These are phyloP conservation scores for Allium sativum DNA, from an alignment of 106 monocot species.

Conservation along the genomic window DNA sequence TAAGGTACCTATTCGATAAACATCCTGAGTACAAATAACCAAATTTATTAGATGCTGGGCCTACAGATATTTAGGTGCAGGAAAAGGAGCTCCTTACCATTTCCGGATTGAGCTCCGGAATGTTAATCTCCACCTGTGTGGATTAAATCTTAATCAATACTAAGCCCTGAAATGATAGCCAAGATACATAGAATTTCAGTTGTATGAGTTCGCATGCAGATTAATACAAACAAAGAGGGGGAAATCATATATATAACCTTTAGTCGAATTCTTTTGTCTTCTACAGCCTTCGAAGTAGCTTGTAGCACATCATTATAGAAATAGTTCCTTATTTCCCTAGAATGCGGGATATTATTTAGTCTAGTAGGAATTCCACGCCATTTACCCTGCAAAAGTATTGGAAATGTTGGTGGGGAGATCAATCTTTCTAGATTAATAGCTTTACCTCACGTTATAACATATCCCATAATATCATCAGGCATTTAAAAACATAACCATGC, in stretches of 20 bases:
- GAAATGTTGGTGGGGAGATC: neutral
- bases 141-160: conserved; percentile 2
- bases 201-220: no score
- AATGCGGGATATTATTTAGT: conserved; percentile 95
- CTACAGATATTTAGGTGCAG: neutral
- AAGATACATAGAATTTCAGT: no score
- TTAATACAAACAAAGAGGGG: neutral
- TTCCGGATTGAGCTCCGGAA: conserved; percentile 94
- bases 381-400: conserved; percentile 23
- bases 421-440: neutral
- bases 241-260: conserved; percentile 30
- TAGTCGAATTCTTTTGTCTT: conserved; percentile 66
- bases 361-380: conserved; percentile 97
- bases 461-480: no score
- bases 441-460: no score
- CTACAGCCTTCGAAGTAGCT: conserved; percentile 63
- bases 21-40: conserved; percentile 67
- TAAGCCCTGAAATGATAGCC: neutral
- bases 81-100: conserved; percentile 47
- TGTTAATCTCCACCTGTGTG: conserved; percentile 83
- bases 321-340: conserved; percentile 86
- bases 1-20: conserved; percentile 93
- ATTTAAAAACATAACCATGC: no score
- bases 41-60: conserved; percentile 16
- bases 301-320: conserved; percentile 76